phyloP scores from a whole-genome alignment of 495 filamentous ascomycete genomes.

The Lichenothelia convexa region DNA sequence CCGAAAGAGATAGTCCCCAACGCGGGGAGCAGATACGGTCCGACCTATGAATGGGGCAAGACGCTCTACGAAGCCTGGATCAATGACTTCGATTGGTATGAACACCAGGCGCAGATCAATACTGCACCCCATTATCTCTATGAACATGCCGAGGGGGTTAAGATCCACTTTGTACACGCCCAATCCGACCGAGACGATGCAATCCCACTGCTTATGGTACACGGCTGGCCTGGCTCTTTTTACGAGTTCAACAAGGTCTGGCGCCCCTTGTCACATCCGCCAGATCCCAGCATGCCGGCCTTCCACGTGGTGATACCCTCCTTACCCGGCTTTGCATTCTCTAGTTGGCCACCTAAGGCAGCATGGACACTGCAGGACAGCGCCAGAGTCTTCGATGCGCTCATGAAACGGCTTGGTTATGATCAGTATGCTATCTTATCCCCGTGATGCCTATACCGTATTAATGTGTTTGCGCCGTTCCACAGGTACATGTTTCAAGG shows the following conservation, averaged over 20 bases:
- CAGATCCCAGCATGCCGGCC: conserved; percentile 16
- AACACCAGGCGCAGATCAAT: conserved; percentile 5
- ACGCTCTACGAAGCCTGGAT: conserved; percentile 4
- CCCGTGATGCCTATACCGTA: too few species aligned
- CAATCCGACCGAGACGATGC: background rate
- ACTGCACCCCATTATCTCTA: conserved; percentile 4
- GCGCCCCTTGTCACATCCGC: conserved; percentile 8
- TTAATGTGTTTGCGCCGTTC: too few species aligned
- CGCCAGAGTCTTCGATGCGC: conserved; percentile 6
- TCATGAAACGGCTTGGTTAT: conserved; percentile 12
- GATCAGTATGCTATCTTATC: too few species aligned
- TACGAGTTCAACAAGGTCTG: conserved; percentile 19
- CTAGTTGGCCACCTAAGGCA: background rate
- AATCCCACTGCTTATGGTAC: conserved; percentile 20
- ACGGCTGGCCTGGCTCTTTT: conserved; percentile 26
- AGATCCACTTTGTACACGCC: conserved; percentile 5
- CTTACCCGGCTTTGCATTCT: too few species aligned
- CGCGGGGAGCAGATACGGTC: conserved; percentile 6
- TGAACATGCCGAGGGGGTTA: conserved; percentile 6
- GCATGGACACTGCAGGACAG: conserved; percentile 9
- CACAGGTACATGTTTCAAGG: conserved; percentile 7
- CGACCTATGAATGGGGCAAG: conserved; percentile 1
- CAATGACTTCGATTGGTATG: conserved; percentile 2
- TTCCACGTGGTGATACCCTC: conserved; percentile 11
- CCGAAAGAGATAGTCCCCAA: conserved; percentile 9